phyloP scores from a whole-genome alignment of 2,329 filamentous ascomycete genomes.

The Nothomitra cinnamomea region DNA sequence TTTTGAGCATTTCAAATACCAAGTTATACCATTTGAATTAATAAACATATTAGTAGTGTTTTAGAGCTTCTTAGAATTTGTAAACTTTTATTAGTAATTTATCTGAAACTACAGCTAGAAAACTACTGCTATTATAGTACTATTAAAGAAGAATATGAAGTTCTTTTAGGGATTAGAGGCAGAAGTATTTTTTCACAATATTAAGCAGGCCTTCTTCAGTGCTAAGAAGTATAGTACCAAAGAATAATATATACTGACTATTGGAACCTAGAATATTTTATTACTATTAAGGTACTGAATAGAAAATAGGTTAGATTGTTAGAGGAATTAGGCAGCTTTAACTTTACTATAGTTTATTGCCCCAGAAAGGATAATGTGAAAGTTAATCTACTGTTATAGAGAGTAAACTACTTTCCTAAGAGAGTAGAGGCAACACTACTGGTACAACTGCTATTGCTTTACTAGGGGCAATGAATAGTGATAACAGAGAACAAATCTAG shows the following conservation, averaged over 20 bases:
- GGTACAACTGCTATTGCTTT: not conserved
- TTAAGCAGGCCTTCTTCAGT: too few relatives aligned
- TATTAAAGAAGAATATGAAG: not conserved
- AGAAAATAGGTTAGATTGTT: slow-evolving; percentile 3
- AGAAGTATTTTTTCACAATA: not conserved
- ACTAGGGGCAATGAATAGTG: too few relatives aligned
- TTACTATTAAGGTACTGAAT: slow-evolving; percentile 17
- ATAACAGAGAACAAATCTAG: too few relatives aligned
- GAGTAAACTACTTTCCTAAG: not conserved
- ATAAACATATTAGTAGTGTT: slow-evolving; percentile 8
- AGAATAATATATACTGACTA: slow-evolving; percentile 17
- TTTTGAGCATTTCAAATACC: slow-evolving; percentile 11
- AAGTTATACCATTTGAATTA: slow-evolving; percentile 11
- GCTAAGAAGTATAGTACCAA: slow-evolving; percentile 8
- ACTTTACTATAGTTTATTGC: not conserved
- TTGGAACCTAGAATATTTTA: slow-evolving; percentile 18
- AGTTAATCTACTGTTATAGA: not conserved
- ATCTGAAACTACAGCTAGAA: slow-evolving; percentile 13
- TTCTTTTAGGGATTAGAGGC: not conserved
- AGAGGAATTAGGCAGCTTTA: not conserved
- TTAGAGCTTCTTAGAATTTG: slow-evolving; percentile 18
- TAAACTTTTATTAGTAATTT: slow-evolving; percentile 20
- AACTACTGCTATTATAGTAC: not conserved
- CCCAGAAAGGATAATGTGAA: not conserved
- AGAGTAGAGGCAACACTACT: not conserved